Evolutionary conservation across 2,329 filamentous ascomycete genomes (phyloP), one percentile per base, ranked within the genome.

Genomic region (Pseudopithomyces maydicus): DNA sequence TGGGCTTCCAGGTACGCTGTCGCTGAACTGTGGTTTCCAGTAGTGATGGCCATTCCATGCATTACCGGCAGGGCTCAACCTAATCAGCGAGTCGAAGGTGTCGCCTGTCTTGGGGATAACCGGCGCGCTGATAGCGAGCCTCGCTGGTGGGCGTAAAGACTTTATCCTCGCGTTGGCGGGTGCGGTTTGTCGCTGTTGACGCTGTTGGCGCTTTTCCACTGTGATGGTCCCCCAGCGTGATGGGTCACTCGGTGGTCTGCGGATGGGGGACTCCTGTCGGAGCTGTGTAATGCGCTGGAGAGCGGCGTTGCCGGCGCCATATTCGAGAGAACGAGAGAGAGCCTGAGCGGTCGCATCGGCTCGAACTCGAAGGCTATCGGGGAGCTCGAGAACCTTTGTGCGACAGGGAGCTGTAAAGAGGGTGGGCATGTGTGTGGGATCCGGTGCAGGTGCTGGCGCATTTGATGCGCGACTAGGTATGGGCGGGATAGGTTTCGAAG

Each of bases 21-120:
- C 10, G 20, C 29, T 38, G 38, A 54, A 54, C 5, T 45, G 17
- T 12, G 55, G 55, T 5, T 39, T 26, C 55, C 55, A 57, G 46
- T 29, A 57, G 26, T 57, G 55, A 38, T 57, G 50, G 6, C 55
- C 55, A 1, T 39, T 50, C 44, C 44, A 57, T 3, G 55, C 55
- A 19, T 57, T 57, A 1, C 55, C 55, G n/a, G 53, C n/a, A 1
- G 55, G 55, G 26, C 39, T 42, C 2, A 7, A 36, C 12, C 22
- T 38, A 7, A 54, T 29, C 2, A 51, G 55, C 6, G 38, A 17
- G 19, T 17, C n/a, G 1, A 41, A 14, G 2, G 22, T 19, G 12
- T 17, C 19, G 5, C 26, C 8, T 29, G 26, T 29, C 19, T 39
- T 36, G 11, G 22, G 17, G 1, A 45, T 17, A 5, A 41, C 33